These are phyloP conservation scores for Pelargonium fulgidum DNA, from an alignment of 441 rosid species.

Conservation along the genomic window DNA sequence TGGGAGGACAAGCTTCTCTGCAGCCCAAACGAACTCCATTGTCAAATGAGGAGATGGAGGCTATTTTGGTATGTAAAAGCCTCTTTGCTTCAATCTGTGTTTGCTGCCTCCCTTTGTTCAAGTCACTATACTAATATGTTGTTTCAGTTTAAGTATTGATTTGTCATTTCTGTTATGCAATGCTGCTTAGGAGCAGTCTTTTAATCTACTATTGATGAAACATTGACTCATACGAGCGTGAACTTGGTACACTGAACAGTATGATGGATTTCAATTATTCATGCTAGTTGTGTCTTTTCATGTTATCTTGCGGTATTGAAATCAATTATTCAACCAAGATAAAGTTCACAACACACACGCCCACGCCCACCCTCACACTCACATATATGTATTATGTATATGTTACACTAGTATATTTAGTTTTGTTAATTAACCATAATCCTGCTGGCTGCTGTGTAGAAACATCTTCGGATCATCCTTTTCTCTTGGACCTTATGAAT, in stretches of 20 bases:
- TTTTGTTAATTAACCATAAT: neutral
- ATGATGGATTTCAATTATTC: neutral
- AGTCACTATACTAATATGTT: neutral
- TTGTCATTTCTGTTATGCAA: neutral
- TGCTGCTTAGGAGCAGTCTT: neutral
- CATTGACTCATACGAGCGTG: neutral
- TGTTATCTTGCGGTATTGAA: neutral
- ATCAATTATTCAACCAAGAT: neutral
- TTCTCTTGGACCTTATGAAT: neutral
- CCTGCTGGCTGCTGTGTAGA: neutral
- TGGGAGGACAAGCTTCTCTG: conserved; percentile 75
- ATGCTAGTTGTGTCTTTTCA: neutral
- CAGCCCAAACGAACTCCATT: conserved; percentile 80
- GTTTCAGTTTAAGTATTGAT: neutral
- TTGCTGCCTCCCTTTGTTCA: neutral
- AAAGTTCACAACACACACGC: neutral
- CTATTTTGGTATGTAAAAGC: conserved; percentile 52
- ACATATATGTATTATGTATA: neutral
- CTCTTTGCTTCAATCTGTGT: neutral
- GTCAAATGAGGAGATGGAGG: conserved; percentile 73
- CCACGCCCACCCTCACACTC: too few species aligned
- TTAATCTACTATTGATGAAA: neutral
- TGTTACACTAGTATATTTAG: neutral
- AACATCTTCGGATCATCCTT: neutral
- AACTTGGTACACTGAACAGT: neutral